phyloP scores from a whole-genome alignment of 768 basidiomycete genomes.

The Termitomyces sp. region DNA sequence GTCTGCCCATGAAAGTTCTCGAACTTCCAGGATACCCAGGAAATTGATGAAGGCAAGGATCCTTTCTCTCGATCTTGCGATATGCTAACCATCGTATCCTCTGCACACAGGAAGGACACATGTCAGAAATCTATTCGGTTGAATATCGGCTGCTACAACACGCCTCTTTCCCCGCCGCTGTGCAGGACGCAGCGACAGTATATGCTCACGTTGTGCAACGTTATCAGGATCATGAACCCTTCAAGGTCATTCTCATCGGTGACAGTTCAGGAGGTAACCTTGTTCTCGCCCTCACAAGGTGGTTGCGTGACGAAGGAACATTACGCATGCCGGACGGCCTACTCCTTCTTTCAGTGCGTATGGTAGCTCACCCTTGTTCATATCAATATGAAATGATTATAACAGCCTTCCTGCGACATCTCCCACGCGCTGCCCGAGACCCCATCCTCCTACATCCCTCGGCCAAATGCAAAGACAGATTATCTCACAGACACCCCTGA shows the following conservation, averaged over 20 bases:
- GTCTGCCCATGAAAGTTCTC: slow-evolving; percentile 46
- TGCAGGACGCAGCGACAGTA: background rate
- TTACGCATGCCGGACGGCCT: background rate
- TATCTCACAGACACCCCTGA: background rate
- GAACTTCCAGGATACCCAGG: slow-evolving; percentile 45
- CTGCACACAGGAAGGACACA: background rate
- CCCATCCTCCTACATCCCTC: background rate
- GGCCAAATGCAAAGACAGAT: background rate
- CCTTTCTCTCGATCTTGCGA: background rate
- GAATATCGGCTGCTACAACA: background rate
- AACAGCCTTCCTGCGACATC: background rate
- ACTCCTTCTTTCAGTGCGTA: background rate
- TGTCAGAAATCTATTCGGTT: background rate
- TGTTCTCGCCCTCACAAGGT: background rate
- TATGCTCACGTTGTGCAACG: background rate
- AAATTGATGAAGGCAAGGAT: slow-evolving; percentile 32
- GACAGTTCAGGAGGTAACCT: background rate
- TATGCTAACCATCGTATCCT: background rate
- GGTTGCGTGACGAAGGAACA: background rate
- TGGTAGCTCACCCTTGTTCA: no score
- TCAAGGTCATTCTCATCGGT: background rate
- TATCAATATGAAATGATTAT: background rate
- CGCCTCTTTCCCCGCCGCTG: background rate
- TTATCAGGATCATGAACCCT: background rate
- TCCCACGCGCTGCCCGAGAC: background rate